These are phyloP conservation scores for Leucocoprinus sp. DNA, from an alignment of 768 basidiomycete genomes.

Conservation along the genomic window DNA sequence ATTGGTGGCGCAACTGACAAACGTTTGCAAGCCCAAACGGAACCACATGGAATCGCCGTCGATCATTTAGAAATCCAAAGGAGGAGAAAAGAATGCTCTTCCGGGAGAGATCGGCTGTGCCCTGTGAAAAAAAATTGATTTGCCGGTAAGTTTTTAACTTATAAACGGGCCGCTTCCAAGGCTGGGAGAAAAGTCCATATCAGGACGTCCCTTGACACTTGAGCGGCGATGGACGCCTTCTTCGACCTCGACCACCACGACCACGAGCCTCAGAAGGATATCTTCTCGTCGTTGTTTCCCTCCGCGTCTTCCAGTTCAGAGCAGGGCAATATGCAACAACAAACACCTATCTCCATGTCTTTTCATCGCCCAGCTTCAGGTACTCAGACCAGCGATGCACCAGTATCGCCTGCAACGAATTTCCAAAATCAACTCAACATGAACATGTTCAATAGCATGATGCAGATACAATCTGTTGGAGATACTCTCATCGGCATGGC, in stretches of 20 bases:
- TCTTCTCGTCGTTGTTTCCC: slow-evolving; percentile 17
- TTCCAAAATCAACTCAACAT: slow-evolving; percentile 32
- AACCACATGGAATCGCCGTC: no score
- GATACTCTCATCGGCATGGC: slow-evolving; percentile 15
- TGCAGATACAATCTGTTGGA: slow-evolving; percentile 41
- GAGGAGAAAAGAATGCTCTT: background rate
- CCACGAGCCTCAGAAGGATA: slow-evolving; percentile 15
- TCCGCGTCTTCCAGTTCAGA: slow-evolving; percentile 2
- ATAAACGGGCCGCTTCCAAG: slow-evolving; percentile 3
- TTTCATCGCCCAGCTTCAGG: slow-evolving; percentile 4
- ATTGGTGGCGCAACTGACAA: no score
- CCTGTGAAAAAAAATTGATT: background rate
- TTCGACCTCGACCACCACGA: slow-evolving; percentile 6
- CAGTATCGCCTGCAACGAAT: slow-evolving; percentile 1
- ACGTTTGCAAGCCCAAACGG: no score
- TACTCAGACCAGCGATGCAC: background rate
- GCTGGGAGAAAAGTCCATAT: slow-evolving; percentile 2
- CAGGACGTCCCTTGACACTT: background rate
- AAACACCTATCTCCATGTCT: background rate
- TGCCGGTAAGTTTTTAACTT: background rate
- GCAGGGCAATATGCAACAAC: slow-evolving; percentile 7
- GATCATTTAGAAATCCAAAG: no score
- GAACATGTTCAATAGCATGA: slow-evolving; percentile 44
- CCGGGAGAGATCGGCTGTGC: background rate
- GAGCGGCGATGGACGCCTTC: slow-evolving; percentile 5